Base-by-base conservation (phyloP, 768 basidiomycete genomes). In the Sarcomyxa edulis region DNA sequence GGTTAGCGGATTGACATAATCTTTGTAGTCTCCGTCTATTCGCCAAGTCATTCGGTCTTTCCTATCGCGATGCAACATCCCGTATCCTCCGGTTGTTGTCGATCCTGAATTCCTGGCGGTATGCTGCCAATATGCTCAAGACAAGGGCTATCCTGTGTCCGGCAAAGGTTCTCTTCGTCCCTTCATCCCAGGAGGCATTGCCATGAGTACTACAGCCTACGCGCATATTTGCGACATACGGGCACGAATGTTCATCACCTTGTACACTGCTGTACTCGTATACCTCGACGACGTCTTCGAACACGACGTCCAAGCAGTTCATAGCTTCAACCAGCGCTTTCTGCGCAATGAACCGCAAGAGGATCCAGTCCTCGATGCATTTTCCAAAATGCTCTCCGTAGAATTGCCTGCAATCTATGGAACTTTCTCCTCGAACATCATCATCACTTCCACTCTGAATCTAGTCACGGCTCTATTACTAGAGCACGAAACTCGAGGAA, bases 231-330 rank as follows among this genome's bases (percentile, higher is more conserved):
- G 21, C 10, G 34, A 48, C 44, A 34, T 47, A 43, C 38, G 57
- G 29, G 52, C 47, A 6, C 48, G 49, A 37, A 48, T 60, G 8
- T 45, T 54, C 43, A 55, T 65, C 27, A 58, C 62, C 2, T 48
- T 66, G 15, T 63, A 53, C 43, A 67, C 66, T 2, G 52, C 60
- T 1, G 55, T 55, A 31, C 32, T 49, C 15, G 56, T 57, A 39
- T 58, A 46, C 28, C 39, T 60, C 26, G 69, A 70, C 45, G 66
- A 70, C 42, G 37, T 37, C 4, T 35, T 53, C 9, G 40, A 44
- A 1, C 42, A 39, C 15, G 53, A 55, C 32, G 33, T 35, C 9
- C 44, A 44, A 7, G 46, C 51, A 8, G 37, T 65, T 12, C 50
- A 51, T 8, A 34, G 42, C 12, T 69, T 68, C 50, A 55, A 53